Percentiles rank a stretch among this genome's conserved stretches.
These are phyloP conservation scores for Striga asiatica DNA, from an alignment of 257 asterid species.

Conservation along the genomic window DNA sequence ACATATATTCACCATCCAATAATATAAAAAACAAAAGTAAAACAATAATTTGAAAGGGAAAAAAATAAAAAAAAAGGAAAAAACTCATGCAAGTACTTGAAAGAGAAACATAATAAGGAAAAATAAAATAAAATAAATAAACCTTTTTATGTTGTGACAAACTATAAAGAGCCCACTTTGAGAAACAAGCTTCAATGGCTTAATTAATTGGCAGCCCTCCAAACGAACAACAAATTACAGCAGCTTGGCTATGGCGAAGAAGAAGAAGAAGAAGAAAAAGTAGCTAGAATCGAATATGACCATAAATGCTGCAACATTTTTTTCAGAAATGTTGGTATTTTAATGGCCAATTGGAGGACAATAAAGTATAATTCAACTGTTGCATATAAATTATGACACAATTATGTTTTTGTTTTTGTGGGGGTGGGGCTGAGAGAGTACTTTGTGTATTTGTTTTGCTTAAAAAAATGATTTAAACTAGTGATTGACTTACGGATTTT, in stretches of 20 bases:
- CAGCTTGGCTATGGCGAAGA: slow-evolving; percentile 23
- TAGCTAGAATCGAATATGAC: slow-evolving; percentile 30
- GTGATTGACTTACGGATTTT: too few relatives aligned
- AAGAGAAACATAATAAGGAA: too few relatives aligned
- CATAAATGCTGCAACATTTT: slow-evolving; percentile 40
- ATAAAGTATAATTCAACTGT: background rate
- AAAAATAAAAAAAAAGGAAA: too few relatives aligned
- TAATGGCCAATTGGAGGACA: slow-evolving; percentile 15
- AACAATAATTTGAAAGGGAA: too few relatives aligned
- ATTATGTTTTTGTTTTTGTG: slow-evolving; percentile 9
- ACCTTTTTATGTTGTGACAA: too few relatives aligned
- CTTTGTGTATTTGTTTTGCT: too few relatives aligned
- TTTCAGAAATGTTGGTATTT: slow-evolving; percentile 24
- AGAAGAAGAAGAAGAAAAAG: slow-evolving; percentile 20
- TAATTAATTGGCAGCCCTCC: too few relatives aligned
- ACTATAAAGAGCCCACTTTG: background rate
- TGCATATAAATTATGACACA: slow-evolving; percentile 16
- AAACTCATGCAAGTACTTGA: too few relatives aligned
- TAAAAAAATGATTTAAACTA: too few relatives aligned
- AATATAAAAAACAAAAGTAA: too few relatives aligned
- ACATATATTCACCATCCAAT: too few relatives aligned
- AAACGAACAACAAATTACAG: slow-evolving; percentile 20
- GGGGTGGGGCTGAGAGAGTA: slow-evolving; percentile 2
- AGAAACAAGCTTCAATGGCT: slow-evolving; percentile 13
- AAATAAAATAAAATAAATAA: too few relatives aligned